Conservation (phyloP, 257 asterid species). For the Solanum boliviense region DNA sequence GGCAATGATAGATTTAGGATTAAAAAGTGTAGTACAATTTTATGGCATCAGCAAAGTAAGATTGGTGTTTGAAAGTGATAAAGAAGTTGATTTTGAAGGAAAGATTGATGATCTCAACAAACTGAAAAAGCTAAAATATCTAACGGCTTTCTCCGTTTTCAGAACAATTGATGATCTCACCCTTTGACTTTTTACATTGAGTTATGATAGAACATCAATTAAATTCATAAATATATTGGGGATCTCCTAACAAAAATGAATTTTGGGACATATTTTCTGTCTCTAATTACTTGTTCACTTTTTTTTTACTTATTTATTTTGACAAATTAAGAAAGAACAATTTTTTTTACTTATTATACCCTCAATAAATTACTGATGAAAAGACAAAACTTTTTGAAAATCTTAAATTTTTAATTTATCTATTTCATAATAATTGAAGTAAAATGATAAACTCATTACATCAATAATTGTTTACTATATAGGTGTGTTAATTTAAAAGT, state of each 20-base stretch:
- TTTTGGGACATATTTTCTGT: too few relatives aligned
- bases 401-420: too few relatives aligned
- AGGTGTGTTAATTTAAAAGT: too few relatives aligned
- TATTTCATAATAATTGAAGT: too few relatives aligned
- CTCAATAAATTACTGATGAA: too few relatives aligned
- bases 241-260: background rate
- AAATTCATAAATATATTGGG: background rate
- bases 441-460: too few relatives aligned
- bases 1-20: constrained; percentile 7
- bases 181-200: background rate
- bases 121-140: background rate
- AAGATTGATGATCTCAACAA: background rate
- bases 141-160: background rate
- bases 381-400: too few relatives aligned
- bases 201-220: background rate
- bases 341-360: too few relatives aligned
- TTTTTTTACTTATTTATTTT: too few relatives aligned
- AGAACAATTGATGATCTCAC: background rate
- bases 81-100: background rate
- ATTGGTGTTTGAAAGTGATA: background rate
- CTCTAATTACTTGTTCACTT: too few relatives aligned
- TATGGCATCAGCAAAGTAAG: background rate
- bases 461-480: too few relatives aligned
- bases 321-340: too few relatives aligned
- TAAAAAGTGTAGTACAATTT: background rate